Conservation (phyloP, 768 basidiomycete species). For the Russula sp. region DNA sequence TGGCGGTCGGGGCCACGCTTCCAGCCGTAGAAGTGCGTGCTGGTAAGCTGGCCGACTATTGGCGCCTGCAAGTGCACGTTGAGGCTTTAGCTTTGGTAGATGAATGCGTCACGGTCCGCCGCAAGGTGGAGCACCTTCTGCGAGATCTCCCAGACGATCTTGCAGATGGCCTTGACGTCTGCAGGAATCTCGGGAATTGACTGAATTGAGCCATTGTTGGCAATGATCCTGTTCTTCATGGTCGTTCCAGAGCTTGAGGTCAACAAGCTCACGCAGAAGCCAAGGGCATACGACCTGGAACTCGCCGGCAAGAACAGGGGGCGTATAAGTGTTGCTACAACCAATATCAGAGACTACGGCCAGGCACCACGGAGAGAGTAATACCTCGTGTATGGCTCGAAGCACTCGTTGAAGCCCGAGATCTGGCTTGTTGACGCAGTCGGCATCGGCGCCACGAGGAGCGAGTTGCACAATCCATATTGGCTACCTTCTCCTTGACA, state of each 20-base stretch:
- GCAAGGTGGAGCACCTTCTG: constrained; percentile 97
- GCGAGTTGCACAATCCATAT: constrained; percentile 83
- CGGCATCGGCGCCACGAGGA: constrained; percentile 95
- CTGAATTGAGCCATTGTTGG: constrained; percentile 85
- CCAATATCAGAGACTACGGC: constrained; percentile 1
- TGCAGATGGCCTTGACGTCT: constrained; percentile 95
- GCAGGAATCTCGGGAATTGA: constrained; percentile 85
- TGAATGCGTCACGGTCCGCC: constrained; percentile 97
- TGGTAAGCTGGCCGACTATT: constrained; percentile 86
- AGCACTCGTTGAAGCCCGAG: constrained; percentile 96
- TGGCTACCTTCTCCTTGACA: constrained; percentile 81
- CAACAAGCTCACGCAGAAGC: constrained; percentile 96
- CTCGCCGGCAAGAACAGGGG: constrained; percentile 97
- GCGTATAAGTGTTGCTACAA: constrained; percentile 92
- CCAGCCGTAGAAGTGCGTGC: constrained; percentile 99
- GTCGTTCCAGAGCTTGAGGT: constrained; percentile 93
- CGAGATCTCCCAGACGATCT: constrained; percentile 98
- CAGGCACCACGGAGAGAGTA: too few relatives aligned
- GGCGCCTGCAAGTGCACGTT: constrained; percentile 91
- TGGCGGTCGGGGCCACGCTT: constrained; percentile 61
- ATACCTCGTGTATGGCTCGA: constrained; percentile 95
- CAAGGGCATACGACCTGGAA: constrained; percentile 99
- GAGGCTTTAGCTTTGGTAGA: constrained; percentile 92
- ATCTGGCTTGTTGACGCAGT: constrained; percentile 99
- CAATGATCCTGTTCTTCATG: constrained; percentile 99